Evolutionary conservation across 495 filamentous ascomycete species (phyloP), one percentile per base, ranked within the genome.

Genomic region (Mytilinidion resinicola): DNA sequence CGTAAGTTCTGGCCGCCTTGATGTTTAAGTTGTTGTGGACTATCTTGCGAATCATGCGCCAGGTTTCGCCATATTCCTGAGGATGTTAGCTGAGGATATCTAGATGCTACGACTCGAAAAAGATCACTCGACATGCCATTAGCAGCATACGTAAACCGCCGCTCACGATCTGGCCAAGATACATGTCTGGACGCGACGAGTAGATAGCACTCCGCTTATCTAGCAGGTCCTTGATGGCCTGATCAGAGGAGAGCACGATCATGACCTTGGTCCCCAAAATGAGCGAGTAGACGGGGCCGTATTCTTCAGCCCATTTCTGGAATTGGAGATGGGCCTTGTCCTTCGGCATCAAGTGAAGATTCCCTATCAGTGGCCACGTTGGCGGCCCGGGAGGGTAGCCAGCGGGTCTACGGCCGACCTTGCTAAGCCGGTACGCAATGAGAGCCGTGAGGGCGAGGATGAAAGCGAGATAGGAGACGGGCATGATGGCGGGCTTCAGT

Each of bases 1-100:
- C 76, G 63, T 77, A 72, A 10, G 49, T 61, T 46, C 60, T 58
- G 9, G 70, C 57, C 4, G 60, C 61, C 11, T 67, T 61, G 47
- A 75, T 59, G 67, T 77, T 77, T 43, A 78, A 69, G 1, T 77
- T 58, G n/a, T 70, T 62, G 65, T 78, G 75, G 1, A 72, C 61
- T 46, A 77, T 64, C 60, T 73, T 76, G 51, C 77, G 72, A 53
- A 66, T 59, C 69, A 43, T 43, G 41, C 41, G 41, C 74, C 74
- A 76, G 37, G 53, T 65, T 3, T 67, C 63, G 5, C 57, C 63
- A 46, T 77, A 75, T 30, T 56, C 51, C 63, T 66, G 34, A 47
- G 67, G 36, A 69, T 51, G 47, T 64, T 59, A n/a, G 57, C 51
- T 39, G 63, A 59, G 57, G 57, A 57, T 57, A 63, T 64, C 33